phyloP scores from a whole-genome alignment of 2,329 filamentous ascomycete species.

The Dendrostoma leiphaemia region DNA sequence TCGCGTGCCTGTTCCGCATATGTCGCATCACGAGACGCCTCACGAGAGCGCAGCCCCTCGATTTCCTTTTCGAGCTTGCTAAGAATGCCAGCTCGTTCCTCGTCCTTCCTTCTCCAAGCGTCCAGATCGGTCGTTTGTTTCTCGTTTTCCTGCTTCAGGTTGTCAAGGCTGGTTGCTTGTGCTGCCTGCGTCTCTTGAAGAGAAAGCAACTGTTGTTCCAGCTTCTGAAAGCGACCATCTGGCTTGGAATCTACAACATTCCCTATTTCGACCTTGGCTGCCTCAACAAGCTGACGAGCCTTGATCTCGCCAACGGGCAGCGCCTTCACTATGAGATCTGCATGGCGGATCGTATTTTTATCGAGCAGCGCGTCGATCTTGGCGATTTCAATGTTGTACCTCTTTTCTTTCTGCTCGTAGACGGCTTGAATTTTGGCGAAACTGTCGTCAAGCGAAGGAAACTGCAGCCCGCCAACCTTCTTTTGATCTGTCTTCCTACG shows the following conservation, averaged over 20 bases:
- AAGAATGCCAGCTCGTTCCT: neutral
- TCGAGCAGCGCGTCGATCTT: neutral
- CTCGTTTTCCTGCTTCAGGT: neutral
- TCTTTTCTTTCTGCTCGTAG: neutral
- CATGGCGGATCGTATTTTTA: neutral
- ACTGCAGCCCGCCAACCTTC: neutral
- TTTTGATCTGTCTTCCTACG: constrained; percentile 8
- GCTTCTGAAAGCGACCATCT: neutral
- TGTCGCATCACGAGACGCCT: neutral
- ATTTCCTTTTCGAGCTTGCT: neutral
- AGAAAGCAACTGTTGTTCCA: constrained; percentile 4
- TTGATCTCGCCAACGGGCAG: constrained; percentile 12
- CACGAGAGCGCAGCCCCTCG: neutral
- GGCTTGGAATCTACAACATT: neutral
- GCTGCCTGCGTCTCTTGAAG: neutral
- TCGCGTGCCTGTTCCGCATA: neutral
- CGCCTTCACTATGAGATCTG: neutral
- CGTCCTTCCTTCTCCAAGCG: neutral
- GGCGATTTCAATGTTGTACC: constrained; percentile 6
- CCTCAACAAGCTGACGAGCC: constrained; percentile 10
- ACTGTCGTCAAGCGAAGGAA: constrained; percentile 9
- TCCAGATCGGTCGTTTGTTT: neutral
- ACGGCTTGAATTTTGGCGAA: neutral
- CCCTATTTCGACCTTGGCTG: neutral
- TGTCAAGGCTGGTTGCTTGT: neutral